A percentile compares a stretch with the other conserved stretches of the same genome.
Evolutionary conservation across 2,329 filamentous ascomycete species (phyloP).

Genomic region (Arthrocladium fulminans): DNA sequence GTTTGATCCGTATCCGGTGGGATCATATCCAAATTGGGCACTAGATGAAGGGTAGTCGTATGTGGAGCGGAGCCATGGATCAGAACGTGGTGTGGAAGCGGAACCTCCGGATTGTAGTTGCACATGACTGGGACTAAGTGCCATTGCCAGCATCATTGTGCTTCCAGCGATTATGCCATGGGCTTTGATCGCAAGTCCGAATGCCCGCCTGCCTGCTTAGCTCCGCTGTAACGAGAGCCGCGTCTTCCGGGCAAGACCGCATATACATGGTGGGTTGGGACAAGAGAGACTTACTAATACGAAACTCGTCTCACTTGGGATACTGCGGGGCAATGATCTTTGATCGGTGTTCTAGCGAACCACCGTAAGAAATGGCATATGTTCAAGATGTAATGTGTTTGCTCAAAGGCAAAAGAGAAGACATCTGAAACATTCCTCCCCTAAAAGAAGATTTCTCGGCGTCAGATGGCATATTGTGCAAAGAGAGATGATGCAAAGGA

Average conservation of each 20-base stretch:
- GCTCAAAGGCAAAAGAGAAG: not conserved
- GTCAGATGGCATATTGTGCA: not conserved
- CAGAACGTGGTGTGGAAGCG: not conserved
- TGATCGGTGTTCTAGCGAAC: not conserved
- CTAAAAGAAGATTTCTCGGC: not conserved
- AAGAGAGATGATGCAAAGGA: not conserved
- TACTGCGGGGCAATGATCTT: not conserved
- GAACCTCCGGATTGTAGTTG: not conserved
- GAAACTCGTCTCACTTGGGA: not conserved
- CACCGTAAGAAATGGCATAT: not conserved
- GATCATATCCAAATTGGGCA: not conserved
- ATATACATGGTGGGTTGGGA: not conserved
- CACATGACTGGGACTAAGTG: not conserved
- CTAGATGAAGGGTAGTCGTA: not conserved
- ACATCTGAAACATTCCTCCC: not conserved
- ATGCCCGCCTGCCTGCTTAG: not conserved
- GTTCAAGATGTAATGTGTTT: not conserved
- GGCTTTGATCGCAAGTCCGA: too few species aligned
- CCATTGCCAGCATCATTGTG: not conserved
- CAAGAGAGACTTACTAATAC: constrained; percentile 1
- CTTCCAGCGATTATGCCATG: too few species aligned
- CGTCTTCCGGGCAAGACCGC: not conserved
- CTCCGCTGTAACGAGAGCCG: not conserved
- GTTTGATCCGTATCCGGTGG: not conserved
- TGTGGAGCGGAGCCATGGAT: not conserved